Percentiles rank a stretch among this genome's conserved stretches.
Conservation (phyloP, 1,284 basidiomycete species). For the Testicularia cyperi region DNA sequence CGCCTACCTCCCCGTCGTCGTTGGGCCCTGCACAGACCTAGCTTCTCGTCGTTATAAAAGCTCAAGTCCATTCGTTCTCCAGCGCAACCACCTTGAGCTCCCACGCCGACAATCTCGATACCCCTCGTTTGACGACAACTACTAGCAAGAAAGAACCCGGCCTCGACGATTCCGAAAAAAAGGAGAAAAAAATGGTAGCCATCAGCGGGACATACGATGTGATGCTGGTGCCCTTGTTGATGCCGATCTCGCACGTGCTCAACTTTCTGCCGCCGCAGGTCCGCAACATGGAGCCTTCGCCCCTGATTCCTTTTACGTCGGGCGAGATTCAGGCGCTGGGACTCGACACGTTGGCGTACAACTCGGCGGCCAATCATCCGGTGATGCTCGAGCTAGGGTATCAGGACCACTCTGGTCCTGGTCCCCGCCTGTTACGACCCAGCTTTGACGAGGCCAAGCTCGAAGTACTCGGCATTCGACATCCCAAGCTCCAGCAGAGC, state of each 20-base stretch:
- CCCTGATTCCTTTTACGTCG: constrained; percentile 21
- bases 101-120: too few species aligned
- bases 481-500: constrained; percentile 12
- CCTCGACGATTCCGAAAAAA: too few species aligned
- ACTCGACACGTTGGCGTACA: constrained; percentile 7
- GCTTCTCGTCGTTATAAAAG: too few species aligned
- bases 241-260: constrained; percentile 29
- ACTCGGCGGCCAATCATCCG: constrained; percentile 19
- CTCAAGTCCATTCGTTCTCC: too few species aligned
- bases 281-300: constrained; percentile 25
- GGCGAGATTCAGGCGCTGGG: constrained; percentile 22
- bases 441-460: constrained; percentile 41
- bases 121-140: too few species aligned
- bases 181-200: constrained; percentile 31
- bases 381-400: constrained; percentile 40
- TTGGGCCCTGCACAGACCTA: too few species aligned
- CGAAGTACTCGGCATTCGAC: constrained; percentile 30
- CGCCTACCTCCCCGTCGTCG: too few species aligned
- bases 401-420: constrained; percentile 31
- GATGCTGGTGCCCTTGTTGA: constrained; percentile 28
- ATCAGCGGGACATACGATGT: constrained; percentile 42
- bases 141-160: too few species aligned
- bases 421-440: constrained; percentile 25
- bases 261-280: constrained; percentile 33
- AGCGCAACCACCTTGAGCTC: too few species aligned